phyloP scores from a whole-genome alignment of 306 rosid genomes.

The Spatholobus suberectus region DNA sequence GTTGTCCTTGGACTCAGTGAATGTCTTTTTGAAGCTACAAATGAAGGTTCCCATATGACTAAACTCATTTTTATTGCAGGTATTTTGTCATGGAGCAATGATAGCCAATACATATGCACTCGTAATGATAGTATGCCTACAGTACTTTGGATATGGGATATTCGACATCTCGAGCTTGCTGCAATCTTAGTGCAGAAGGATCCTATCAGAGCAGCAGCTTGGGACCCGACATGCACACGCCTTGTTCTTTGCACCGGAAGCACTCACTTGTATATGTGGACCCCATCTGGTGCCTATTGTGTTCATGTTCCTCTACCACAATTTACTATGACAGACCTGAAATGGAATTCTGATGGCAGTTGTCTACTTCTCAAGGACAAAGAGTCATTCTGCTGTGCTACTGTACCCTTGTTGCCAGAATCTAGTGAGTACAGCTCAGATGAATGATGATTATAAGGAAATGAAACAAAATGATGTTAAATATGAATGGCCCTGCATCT shows the following conservation, averaged over 20 bases:
- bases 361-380: conserved; percentile 93
- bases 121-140: conserved; percentile 96
- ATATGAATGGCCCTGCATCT: conserved; percentile 33
- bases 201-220: conserved; percentile 82
- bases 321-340: conserved; percentile 71
- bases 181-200: conserved; percentile 92
- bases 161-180: conserved; percentile 81
- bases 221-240: conserved; percentile 91
- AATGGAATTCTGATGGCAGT: conserved; percentile 97
- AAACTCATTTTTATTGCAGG: conserved; percentile 56
- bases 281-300: conserved; percentile 89
- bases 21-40: conserved; percentile 5
- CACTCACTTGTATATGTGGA: conserved; percentile 93
- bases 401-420: conserved; percentile 69
- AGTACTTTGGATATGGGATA: conserved; percentile 93
- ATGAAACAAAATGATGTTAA: conserved; percentile 37
- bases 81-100: conserved; percentile 86
- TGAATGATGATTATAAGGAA: conserved; percentile 48
- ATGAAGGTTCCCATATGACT: not conserved
- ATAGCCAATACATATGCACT: conserved; percentile 90
- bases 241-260: conserved; percentile 88
- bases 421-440: conserved; percentile 92
- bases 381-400: conserved; percentile 91
- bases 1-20: not conserved
- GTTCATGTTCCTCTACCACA: conserved; percentile 76